Evolutionary conservation across 768 basidiomycete genomes (phyloP), one percentile per base, ranked within the genome.

Genomic region (Saitozyma sp.): DNA sequence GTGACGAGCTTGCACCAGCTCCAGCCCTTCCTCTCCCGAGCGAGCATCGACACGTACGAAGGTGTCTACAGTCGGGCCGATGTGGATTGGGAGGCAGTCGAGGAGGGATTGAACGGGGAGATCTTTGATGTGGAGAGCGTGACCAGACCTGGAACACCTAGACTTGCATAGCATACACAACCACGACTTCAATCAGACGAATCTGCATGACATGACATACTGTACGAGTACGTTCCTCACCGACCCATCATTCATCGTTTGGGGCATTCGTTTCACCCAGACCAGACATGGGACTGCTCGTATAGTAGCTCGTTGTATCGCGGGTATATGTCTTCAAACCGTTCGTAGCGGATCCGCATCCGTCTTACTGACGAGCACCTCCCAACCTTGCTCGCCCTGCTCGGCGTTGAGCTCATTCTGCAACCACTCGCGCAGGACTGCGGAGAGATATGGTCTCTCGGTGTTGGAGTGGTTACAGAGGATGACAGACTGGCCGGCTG

Each of bases 381-480:
- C 84, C 66, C 80, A 82, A 53, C 59, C 60, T 10, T 52, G 63
- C 4, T 68, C 75, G 17, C 77, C 17, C 11, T 68, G 52, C 16
- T 79, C 77, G 45, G 69, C 78, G 14, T 75, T 68, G 63, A 89
- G 81, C 76, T 87, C 85, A 53, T 74, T 67, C 63, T 78, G 74
- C 64, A 97, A 82, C 79, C 86, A 87, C 11, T 82, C 79, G 45
- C 87, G 87, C 40, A 97, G 84, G 20, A 86, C 81, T 16, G 87
- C 58, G 6, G 66, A 85, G 58, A 98, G 87, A 80, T 91, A 97
- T 0, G 92, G 92, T 40, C 94, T 89, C 81, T 98, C 95, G 50
- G 94, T 94, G 80, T 93, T 93, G 14, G 91, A 89, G 80, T 97
- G 95, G 16, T 83, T 80, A 88, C 92, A 92, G 59, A 96, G 84